Base-by-base conservation (phyloP, 2,329 filamentous ascomycete species). In the Ilyonectria mors-panacis region DNA sequence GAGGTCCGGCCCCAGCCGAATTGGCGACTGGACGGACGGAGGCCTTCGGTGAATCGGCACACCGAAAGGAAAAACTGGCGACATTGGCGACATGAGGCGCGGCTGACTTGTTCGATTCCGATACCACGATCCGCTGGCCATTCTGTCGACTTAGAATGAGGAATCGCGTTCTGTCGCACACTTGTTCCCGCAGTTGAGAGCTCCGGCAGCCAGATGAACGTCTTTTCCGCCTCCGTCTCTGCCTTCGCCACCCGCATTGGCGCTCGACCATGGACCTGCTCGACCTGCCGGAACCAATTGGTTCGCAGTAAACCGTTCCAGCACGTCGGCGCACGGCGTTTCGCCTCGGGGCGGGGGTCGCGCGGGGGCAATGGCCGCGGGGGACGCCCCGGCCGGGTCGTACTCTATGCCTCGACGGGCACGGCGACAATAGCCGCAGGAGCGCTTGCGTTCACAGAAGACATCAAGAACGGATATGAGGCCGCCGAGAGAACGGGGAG, bases 401-500 rank as follows among this genome's bases (percentile, higher is more conserved):
- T 88, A 17, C 76, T 89, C 30, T 81, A 87, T 44, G 85, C 87
- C 15, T 85, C 87, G 6, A 81, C 84, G 2, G 85, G 87, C 17
- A 85, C 82, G n/a, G 86, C 83, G 21, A 86, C 83, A 3, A 80
- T 84, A 10, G 82, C 83, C 12, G 83, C 83, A n/a, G 82, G 83
- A 7, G 80, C 82, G 4, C 75, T 89, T 30, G 86, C 87, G 23
- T 90, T 91, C 68, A 85, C 85, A 30, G 89, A 92, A 78, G 91
- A 97, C 72, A 90, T 94, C 71, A 93, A 92, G 79, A 91, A 93
- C 83, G 87, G 88, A 37, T 95, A 93, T 78, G 89, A 91, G 59
- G 93, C 93, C 12, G 88, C 88, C 2, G 91, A 94, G 82, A 88
- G 95, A 71, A 92, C 93, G 37, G 92, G 93, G 9, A 88, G 95